phyloP scores from a whole-genome alignment of 1,284 basidiomycete species.

The Bjerkandera adusta region DNA sequence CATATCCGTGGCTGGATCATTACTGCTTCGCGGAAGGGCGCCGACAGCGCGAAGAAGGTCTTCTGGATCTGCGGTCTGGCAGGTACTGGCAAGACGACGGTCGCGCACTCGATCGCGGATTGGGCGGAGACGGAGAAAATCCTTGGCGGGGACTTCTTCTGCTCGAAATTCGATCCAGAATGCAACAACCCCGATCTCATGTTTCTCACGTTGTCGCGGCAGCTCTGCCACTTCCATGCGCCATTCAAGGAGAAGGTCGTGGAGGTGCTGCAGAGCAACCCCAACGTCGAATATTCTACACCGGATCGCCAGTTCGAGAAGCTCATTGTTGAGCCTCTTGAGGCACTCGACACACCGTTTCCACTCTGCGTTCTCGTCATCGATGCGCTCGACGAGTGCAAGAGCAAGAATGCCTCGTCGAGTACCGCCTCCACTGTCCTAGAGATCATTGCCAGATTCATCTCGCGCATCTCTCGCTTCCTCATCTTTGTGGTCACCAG shows the following conservation, averaged over 20 bases:
- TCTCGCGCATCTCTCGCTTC: too few relatives aligned
- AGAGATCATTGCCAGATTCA: constrained; percentile 10
- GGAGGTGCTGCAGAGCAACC: constrained; percentile 13
- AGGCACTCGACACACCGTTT: constrained; percentile 11
- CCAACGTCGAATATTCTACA: constrained; percentile 9
- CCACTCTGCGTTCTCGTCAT: constrained; percentile 20
- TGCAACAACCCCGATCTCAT: constrained; percentile 21
- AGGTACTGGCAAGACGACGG: too few relatives aligned
- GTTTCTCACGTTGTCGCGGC: constrained; percentile 25
- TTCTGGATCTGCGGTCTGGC: too few relatives aligned
- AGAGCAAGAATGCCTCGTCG: constrained; percentile 18
- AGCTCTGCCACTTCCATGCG: constrained; percentile 19
- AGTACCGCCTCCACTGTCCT: constrained; percentile 19
- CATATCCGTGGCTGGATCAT: too few relatives aligned
- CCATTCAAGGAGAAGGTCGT: constrained; percentile 17
- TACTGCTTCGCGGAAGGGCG: too few relatives aligned
- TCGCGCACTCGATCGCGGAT: too few relatives aligned
- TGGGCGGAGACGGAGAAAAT: too few relatives aligned
- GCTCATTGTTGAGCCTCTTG: constrained; percentile 24
- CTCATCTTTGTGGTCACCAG: constrained; percentile 26
- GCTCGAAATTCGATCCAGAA: constrained; percentile 21
- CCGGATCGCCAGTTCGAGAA: constrained; percentile 18
- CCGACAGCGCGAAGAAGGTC: too few relatives aligned
- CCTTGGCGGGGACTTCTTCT: too few relatives aligned
- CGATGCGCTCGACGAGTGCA: constrained; percentile 30